Base-by-base conservation (phyloP, 805 yeast species). In the Phaffomyces opuntiae region DNA sequence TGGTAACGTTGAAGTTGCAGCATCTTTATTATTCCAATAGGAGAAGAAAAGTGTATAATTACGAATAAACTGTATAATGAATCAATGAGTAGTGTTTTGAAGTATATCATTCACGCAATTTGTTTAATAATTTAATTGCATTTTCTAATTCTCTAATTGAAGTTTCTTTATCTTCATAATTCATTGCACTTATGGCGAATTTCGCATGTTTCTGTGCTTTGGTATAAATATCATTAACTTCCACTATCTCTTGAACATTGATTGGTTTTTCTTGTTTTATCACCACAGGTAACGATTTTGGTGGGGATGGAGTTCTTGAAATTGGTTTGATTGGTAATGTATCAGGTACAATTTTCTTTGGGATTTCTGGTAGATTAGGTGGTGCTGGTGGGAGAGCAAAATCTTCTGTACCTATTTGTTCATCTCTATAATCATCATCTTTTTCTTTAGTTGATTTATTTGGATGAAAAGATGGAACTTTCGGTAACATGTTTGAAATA, bases 1-100 rank as follows among this genome's bases (percentile, higher is more conserved):
- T 26, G 96, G 96, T 9, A 85, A 90, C 57, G 77, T 84, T 0
- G 97, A 91, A 44, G 52, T 81, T 50, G 98, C 98, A 0, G 97
- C 96, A 1, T 79, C 95, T 1, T 56, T 85, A 40, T 67, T 89
- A 40, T 88, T 87, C 49, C 64, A 63, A 36, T 64, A 46, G 36
- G 24, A 21, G 24, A 21, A 21, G n/a, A 24, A 7, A 33, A 11
- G 31, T 29, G 13, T 29, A 9, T 29, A 9, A 11, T 11, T 29
- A 29, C 31, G 13, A 9, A 27, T 27, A 27, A 27, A 9, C 6
- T 5, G 31, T 11, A 2, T 9, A 29, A 29, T 11, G 14, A 29
- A 11, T 29, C 13, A 11, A 21, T 21, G 24, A 21, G 24, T 21
- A 21, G 5, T 21, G 19, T 17, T 17, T 27, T 31, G 8, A 34